These are phyloP conservation scores for Cynara cardunculus DNA, from an alignment of 129 eudicot species.

Conservation along the genomic window DNA sequence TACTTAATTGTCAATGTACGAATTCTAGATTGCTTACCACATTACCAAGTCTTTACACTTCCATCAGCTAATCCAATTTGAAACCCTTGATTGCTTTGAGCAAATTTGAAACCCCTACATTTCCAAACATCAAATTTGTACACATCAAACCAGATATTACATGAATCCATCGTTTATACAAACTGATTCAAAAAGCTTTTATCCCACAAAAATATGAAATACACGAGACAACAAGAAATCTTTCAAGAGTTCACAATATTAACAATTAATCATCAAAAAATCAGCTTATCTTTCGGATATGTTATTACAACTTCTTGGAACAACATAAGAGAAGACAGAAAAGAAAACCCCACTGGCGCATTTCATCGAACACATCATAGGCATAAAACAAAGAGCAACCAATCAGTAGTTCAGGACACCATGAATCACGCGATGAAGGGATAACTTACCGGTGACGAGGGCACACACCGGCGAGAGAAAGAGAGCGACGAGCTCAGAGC, in stretches of 20 bases:
- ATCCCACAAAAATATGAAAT: background rate
- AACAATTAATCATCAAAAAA: background rate
- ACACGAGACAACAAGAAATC: background rate
- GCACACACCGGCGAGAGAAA: background rate
- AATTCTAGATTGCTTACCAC: background rate
- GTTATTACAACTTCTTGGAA: background rate
- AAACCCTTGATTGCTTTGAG: background rate
- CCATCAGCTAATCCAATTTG: background rate
- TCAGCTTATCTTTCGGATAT: background rate
- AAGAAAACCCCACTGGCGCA: background rate
- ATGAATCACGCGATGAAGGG: background rate
- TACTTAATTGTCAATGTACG: background rate
- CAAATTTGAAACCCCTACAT: background rate
- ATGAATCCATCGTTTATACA: background rate
- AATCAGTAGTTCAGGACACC: background rate
- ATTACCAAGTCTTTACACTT: background rate
- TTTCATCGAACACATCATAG: background rate
- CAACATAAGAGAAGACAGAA: background rate
- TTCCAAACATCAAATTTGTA: background rate
- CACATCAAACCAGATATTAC: background rate
- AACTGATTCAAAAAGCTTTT: background rate
- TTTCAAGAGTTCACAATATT: background rate
- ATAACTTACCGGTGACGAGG: background rate
- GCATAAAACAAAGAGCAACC: background rate
- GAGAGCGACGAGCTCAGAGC: background rate